Conservation (phyloP, 2,329 filamentous ascomycete genomes). For the Leptographium galeiforme region DNA sequence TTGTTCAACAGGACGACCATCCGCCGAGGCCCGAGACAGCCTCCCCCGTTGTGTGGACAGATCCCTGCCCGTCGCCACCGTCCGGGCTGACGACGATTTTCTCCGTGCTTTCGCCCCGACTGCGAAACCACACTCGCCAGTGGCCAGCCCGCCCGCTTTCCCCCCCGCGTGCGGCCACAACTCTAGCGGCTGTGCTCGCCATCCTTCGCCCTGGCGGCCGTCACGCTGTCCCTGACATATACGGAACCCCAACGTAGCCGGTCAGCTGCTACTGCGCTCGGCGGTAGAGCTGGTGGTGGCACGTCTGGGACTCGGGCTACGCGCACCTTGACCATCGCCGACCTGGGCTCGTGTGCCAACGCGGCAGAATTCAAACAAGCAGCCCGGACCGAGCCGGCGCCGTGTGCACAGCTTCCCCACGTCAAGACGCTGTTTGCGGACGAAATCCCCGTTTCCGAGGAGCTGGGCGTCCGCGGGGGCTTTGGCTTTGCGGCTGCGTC, state of each 20-base stretch:
- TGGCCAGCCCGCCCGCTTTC: too few relatives aligned
- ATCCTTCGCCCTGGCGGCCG: constrained; percentile 14
- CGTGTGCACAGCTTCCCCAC: not conserved
- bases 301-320: not conserved
- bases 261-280: not conserved
- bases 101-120: too few relatives aligned
- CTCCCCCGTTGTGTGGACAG: too few relatives aligned
- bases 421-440: not conserved
- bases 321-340: not conserved
- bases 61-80: too few relatives aligned
- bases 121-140: not conserved
- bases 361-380: constrained; percentile 1
- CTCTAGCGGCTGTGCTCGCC: not conserved
- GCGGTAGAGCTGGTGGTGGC: not conserved
- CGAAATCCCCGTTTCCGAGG: not conserved
- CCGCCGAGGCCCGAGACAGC: not conserved
- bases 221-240: constrained; percentile 11
- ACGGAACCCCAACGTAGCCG: constrained; percentile 10
- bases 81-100: too few relatives aligned
- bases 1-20: not conserved
- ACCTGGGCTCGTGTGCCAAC: not conserved
- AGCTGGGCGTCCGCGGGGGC: not conserved
- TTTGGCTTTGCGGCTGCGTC: not conserved
- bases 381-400: not conserved
- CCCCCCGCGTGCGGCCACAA: too few relatives aligned